Base-by-base conservation (phyloP, 176 grass and related monocot genomes). In the Aegilops speltoides region DNA sequence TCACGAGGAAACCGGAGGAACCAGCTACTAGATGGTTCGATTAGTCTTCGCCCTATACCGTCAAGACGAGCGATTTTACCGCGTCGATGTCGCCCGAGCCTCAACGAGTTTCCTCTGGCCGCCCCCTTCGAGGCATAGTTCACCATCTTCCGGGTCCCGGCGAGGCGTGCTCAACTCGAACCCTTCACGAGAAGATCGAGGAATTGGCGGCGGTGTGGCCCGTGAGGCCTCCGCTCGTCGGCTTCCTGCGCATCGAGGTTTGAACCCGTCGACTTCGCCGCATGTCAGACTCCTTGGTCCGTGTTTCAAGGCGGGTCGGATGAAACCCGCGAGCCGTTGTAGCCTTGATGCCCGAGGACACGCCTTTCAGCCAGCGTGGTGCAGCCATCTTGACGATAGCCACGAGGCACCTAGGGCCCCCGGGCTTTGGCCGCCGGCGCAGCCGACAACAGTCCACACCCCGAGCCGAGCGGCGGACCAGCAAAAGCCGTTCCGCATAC, bases 201-300 rank as follows among this genome's bases (percentile, higher is more conserved):
- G 31, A n/a, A n/a, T 31, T 3, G 31, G 31, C 31, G 3, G 31
- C 31, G 31, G 3, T 31, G 31, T 3, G 31, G 31, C 31, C 31
- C 31, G 31, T 31, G 31, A 31, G 31, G n/a, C n/a, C n/a, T n/a
- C n/a, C n/a, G n/a, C n/a, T n/a, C n/a, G n/a, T n/a, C n/a, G n/a
- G n/a, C n/a, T n/a, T n/a, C n/a, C n/a, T n/a, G n/a, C n/a, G n/a
- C n/a, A n/a, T n/a, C n/a, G n/a, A n/a, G n/a, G n/a, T n/a, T n/a
- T n/a, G n/a, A n/a, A n/a, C n/a, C n/a, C n/a, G n/a, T n/a, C n/a
- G n/a, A n/a, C n/a, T n/a, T n/a, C n/a, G n/a, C n/a, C 56, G 87
- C 89, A 89, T 89, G 84, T 89, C 71, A 87, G 87, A 94, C 93
- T 95, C 85, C 93, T 95, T 95, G 93, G 90, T 95, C 82, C 87